These are phyloP conservation scores for Trametes elegans DNA, from an alignment of 768 basidiomycete species.

Conservation along the genomic window DNA sequence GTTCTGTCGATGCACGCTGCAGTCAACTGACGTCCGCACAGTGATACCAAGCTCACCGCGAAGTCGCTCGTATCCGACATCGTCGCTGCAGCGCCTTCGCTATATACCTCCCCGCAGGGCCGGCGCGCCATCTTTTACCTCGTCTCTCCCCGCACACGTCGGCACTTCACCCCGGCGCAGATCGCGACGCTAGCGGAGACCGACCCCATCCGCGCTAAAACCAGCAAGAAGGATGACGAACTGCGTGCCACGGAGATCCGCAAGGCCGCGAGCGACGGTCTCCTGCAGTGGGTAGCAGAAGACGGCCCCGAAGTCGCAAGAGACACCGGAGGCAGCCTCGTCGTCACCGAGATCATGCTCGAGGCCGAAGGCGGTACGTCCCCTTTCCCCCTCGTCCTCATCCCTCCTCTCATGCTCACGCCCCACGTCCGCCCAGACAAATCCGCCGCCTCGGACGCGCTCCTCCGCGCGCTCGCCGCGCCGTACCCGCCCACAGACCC, in stretches of 20 bases:
- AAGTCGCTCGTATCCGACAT: slow-evolving; percentile 80
- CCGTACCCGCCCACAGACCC: slow-evolving; percentile 57
- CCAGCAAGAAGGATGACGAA: slow-evolving; percentile 78
- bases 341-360: slow-evolving; percentile 81
- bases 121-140: slow-evolving; percentile 82
- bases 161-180: slow-evolving; percentile 81
- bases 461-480: slow-evolving; percentile 54
- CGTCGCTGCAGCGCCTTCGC: slow-evolving; percentile 50
- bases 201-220: slow-evolving; percentile 61
- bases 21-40: slow-evolving; percentile 28
- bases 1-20: neutral
- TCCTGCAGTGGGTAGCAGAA: slow-evolving; percentile 68
- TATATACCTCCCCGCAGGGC: slow-evolving; percentile 67
- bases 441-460: slow-evolving; percentile 52
- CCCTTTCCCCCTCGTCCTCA: neutral
- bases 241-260: slow-evolving; percentile 70
- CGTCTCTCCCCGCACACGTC: slow-evolving; percentile 74
- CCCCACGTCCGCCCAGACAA: slow-evolving; percentile 70
- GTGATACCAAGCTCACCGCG: slow-evolving; percentile 86
- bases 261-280: slow-evolving; percentile 66
- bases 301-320: slow-evolving; percentile 60
- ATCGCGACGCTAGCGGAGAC: slow-evolving; percentile 71
- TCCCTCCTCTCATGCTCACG: neutral
- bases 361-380: slow-evolving; percentile 78
- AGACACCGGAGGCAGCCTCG: slow-evolving; percentile 78